Percentiles rank a stretch among this genome's conserved stretches.
These are phyloP conservation scores for Cladochytrium replicatum DNA, from an alignment of 192 early-diverging fungal species.

Conservation along the genomic window DNA sequence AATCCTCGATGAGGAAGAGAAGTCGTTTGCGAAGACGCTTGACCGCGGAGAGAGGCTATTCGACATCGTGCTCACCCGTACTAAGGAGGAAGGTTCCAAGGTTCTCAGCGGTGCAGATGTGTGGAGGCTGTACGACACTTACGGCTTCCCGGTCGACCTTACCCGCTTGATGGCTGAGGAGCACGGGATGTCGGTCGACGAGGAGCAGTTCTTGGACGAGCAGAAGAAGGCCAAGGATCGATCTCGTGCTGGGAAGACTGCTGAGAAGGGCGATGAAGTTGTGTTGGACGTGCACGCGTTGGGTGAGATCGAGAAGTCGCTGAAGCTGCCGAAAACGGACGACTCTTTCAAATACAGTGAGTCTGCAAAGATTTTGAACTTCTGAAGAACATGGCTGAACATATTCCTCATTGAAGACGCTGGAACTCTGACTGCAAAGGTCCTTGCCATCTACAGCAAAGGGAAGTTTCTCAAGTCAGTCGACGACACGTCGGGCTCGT, in stretches of 20 bases:
- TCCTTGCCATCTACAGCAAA: conserved; percentile 71
- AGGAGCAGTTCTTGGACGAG: conserved; percentile 67
- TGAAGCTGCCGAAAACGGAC: conserved; percentile 67
- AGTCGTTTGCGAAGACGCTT: conserved; percentile 87
- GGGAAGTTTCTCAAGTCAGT: conserved; percentile 32
- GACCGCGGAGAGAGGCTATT: conserved; percentile 96
- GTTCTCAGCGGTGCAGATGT: conserved; percentile 78
- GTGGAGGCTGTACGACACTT: conserved; percentile 98
- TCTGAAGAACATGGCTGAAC: too few species aligned
- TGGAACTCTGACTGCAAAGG: conserved; percentile 57
- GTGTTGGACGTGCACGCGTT: conserved; percentile 87
- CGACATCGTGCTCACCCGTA: conserved; percentile 57
- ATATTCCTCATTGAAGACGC: conserved; percentile 24
- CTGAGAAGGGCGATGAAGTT: conserved; percentile 46
- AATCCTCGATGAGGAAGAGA: conserved; percentile 94
- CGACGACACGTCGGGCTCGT: conserved; percentile 43
- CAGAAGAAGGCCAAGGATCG: conserved; percentile 68
- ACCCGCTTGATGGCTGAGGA: conserved; percentile 99
- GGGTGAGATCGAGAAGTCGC: conserved; percentile 68
- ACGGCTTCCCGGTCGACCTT: conserved; percentile 96
- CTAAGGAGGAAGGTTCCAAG: conserved; percentile 49
- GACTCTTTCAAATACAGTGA: conserved; percentile 76
- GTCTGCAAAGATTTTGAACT: too few species aligned
- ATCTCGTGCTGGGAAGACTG: conserved; percentile 47
- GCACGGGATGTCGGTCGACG: conserved; percentile 73